Base-by-base conservation (phyloP, 2,329 filamentous ascomycete species). In the Fusarium foetens region DNA sequence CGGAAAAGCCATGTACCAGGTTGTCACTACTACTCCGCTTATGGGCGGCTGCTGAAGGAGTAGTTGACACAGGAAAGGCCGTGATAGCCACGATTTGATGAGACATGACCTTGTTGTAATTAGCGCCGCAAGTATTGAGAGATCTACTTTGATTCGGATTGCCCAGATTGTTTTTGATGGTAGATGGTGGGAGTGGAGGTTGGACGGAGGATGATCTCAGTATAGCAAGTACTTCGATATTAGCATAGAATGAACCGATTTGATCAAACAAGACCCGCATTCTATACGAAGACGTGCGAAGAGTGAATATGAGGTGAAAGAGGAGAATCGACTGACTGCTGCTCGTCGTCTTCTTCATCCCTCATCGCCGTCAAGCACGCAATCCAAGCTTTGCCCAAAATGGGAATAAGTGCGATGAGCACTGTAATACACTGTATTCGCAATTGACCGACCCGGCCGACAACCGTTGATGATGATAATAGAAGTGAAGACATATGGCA, bases 1-100 rank as follows among this genome's bases (percentile, higher is more conserved):
- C 90, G 90, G 81, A 89, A 88, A 64, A 92, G 86, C 74, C 92
- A 94, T 80, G 87, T 94, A 51, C 86, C 87, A 65, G 92, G 93
- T 77, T 91, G 89, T 77, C 88, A 89, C 66, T 93, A 93, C 83
- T 94, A 90, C 81, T 95, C 93, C 51, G 86, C 81, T 55, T 90
- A 87, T 80, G 89, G 89, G 38, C 81, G 83, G 68, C 80, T 85
- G 70, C 74, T 89, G 51, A 80, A 84, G 71, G 77, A 84, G 66
- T 76, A 77, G 66, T 48, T 27, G 43, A 42, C 29, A 23, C 29
- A 51, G 29, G 58, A n/a, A 33, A 19, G 62, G 55, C 63, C 53
- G 49, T 45, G 51, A 54, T 23, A 57, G 65, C 53, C 53, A 46
- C 31, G 16, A 46, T n/a, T 67, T 67, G 59, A 72, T 64, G 68